Conservation (phyloP, 2,329 filamentous ascomycete genomes). For the Didymella pinodella region DNA sequence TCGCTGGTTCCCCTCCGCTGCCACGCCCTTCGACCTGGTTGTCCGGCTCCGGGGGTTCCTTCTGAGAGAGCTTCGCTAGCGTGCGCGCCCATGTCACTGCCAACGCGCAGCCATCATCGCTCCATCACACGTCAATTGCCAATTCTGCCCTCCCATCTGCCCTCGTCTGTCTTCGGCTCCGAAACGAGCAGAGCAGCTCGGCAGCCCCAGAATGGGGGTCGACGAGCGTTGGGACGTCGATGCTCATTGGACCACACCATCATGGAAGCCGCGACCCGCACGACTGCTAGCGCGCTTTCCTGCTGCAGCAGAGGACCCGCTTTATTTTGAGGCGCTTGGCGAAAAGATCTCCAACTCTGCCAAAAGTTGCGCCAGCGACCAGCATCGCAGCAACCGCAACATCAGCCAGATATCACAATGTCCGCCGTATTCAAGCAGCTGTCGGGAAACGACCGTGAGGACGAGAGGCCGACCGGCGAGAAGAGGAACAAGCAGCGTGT, state of each 20-base stretch:
- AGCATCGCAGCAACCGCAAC: constrained; percentile 22
- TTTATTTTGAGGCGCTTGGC: constrained; percentile 29
- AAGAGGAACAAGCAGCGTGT: constrained; percentile 67
- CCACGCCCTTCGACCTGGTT: constrained; percentile 2
- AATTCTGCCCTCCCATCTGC: constrained; percentile 4
- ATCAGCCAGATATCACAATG: constrained; percentile 50
- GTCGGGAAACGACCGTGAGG: constrained; percentile 51
- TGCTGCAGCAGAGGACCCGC: constrained; percentile 3
- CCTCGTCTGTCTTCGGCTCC: constrained; percentile 9
- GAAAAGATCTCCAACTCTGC: constrained; percentile 39
- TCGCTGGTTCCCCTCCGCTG: constrained; percentile 1
- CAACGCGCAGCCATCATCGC: constrained; percentile 12
- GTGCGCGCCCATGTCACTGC: not conserved
- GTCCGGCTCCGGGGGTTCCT: not conserved
- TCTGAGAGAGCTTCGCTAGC: constrained; percentile 10
- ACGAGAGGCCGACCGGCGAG: constrained; percentile 45
- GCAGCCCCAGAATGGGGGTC: constrained; percentile 20
- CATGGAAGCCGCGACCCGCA: constrained; percentile 37
- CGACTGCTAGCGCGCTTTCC: constrained; percentile 6
- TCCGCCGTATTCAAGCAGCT: constrained; percentile 66
- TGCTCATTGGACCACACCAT: constrained; percentile 32
- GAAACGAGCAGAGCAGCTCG: constrained; percentile 8
- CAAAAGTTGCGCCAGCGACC: constrained; percentile 21
- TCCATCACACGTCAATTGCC: not conserved
- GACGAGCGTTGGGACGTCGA: constrained; percentile 20